Percentiles rank a stretch among this genome's conserved stretches.
Conservation (phyloP, 2,329 filamentous ascomycete species). For the Talaromyces sp. region DNA sequence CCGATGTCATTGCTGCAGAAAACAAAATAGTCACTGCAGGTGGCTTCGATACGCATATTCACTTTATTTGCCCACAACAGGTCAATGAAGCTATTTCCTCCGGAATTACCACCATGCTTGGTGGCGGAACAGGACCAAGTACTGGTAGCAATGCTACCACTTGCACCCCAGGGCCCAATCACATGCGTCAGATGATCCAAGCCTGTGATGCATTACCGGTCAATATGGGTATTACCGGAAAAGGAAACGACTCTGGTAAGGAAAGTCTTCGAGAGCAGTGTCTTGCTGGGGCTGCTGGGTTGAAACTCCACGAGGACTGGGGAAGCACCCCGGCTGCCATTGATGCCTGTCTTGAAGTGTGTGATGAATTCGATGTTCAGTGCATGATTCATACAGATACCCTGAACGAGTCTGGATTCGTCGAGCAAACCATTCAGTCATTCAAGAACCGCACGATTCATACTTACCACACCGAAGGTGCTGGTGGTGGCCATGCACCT, state of each 20-base stretch:
- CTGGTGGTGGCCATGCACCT: conserved; percentile 88
- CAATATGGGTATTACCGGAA: conserved; percentile 87
- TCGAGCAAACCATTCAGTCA: conserved; percentile 81
- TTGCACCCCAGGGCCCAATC: conserved; percentile 79
- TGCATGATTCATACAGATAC: conserved; percentile 95
- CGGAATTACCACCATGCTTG: conserved; percentile 85
- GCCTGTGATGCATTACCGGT: conserved; percentile 75
- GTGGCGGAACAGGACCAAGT: conserved; percentile 87
- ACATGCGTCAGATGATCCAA: conserved; percentile 85
- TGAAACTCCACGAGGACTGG: conserved; percentile 97
- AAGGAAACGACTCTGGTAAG: conserved; percentile 78
- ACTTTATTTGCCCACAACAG: conserved; percentile 94
- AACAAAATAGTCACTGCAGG: conserved; percentile 87
- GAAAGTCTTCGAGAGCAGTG: conserved; percentile 72
- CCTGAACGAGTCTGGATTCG: conserved; percentile 94
- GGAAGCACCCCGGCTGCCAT: conserved; percentile 87
- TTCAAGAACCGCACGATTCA: conserved; percentile 87
- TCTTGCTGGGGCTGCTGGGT: conserved; percentile 75
- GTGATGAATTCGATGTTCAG: conserved; percentile 87
- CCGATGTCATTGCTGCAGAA: conserved; percentile 88
- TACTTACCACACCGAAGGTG: conserved; percentile 95
- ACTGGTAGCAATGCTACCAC: conserved; percentile 89
- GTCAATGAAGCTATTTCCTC: conserved; percentile 75
- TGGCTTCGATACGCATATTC: conserved; percentile 84
- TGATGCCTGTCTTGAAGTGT: conserved; percentile 77